Conservation (phyloP, 805 yeast genomes). For the Blastobotrys chiropterorum region DNA sequence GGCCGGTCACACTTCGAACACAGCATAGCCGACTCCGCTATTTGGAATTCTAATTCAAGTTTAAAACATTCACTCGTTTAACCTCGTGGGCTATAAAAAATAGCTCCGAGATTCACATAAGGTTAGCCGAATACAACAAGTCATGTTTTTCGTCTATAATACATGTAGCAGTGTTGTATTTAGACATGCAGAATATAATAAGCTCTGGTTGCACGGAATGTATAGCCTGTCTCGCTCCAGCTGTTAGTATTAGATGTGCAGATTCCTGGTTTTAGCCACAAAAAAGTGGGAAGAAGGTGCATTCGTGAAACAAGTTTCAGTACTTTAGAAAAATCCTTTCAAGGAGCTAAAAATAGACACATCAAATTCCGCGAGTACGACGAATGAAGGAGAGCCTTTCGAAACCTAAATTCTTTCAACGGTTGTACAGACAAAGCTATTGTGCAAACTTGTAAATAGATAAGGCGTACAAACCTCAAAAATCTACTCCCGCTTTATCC, state of each 20-base stretch:
- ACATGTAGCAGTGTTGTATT: neutral
- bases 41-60: neutral
- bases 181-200: neutral
- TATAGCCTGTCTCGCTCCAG: neutral
- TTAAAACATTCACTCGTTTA: neutral
- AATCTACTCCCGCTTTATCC: no score
- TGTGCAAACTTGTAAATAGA: neutral
- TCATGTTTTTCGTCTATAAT: neutral
- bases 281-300: no score
- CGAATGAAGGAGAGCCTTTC: neutral
- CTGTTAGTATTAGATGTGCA: no score
- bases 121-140: neutral
- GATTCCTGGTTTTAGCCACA: no score
- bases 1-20: no score
- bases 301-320: neutral
- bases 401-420: neutral
- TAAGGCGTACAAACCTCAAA: no score
- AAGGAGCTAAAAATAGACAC: neutral
- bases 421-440: neutral
- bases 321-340: no score
- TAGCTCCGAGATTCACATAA: neutral
- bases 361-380: neutral
- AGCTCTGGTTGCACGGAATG: neutral
- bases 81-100: neutral
- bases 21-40: neutral